phyloP scores from a whole-genome alignment of 352 stramenopile genomes.

The Pilasporangium apinafurcum region DNA sequence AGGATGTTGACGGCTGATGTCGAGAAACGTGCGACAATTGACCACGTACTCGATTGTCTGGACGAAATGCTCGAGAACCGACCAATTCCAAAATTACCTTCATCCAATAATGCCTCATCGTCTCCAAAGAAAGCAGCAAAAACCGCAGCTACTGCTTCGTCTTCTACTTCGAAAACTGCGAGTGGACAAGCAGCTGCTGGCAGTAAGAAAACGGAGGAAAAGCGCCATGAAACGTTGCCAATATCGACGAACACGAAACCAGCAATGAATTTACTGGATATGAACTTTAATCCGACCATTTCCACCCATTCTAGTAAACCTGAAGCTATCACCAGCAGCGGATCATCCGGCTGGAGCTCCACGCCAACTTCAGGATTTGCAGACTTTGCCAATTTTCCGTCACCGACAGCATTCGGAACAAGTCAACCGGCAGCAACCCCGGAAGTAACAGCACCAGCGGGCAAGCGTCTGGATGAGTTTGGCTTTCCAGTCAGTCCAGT shows the following conservation, averaged over 20 bases:
- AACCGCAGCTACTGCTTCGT: not conserved
- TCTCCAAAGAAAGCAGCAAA: constrained; percentile 17
- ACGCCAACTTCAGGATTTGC: constrained; percentile 29
- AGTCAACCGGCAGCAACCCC: not conserved
- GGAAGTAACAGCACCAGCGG: not conserved
- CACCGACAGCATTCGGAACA: constrained; percentile 15
- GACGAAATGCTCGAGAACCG: constrained; percentile 47
- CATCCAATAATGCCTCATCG: constrained; percentile 7
- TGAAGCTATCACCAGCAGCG: constrained; percentile 4
- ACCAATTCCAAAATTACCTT: constrained; percentile 25
- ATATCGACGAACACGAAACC: constrained; percentile 21
- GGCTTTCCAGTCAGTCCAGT: constrained; percentile 41
- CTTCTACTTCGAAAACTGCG: constrained; percentile 1
- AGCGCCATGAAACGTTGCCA: constrained; percentile 41
- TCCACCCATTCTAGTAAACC: constrained; percentile 11
- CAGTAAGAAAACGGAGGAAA: constrained; percentile 42
- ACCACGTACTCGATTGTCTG: constrained; percentile 90
- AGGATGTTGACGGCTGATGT: constrained; percentile 89
- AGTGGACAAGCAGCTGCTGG: not conserved
- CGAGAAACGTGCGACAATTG: constrained; percentile 87
- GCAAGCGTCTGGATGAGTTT: constrained; percentile 42
- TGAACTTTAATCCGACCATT: constrained; percentile 62
- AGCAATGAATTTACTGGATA: constrained; percentile 44
- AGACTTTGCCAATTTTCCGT: constrained; percentile 58
- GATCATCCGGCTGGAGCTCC: constrained; percentile 6